Evolutionary conservation across 768 basidiomycete species (phyloP), one percentile per base, ranked within the genome.

Genomic region (Podaxis sp.): DNA sequence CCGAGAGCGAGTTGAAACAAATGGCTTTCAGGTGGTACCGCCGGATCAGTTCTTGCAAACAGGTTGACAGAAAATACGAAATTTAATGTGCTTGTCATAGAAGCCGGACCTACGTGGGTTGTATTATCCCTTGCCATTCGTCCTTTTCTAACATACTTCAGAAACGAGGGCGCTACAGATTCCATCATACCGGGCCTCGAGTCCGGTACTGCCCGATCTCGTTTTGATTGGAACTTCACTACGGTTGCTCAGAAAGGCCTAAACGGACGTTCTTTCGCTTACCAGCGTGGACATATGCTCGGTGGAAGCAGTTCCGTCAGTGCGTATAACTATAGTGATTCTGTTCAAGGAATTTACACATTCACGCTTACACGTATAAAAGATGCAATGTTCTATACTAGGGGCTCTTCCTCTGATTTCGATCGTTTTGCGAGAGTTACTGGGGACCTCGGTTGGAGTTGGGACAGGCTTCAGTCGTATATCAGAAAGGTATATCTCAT

Each of bases 171-270:
- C 26, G 65, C 65, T 13, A 57, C 63, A 24, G 61, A 61, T 38
- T 65, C 67, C 3, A 61, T 59, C 8, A 65, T 72, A 6, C 73
- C 74, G 6, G 38, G 64, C 7, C 53, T 62, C 9, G 42, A 54
- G 48, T n/a, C 7, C n/a, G 46, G 46, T 2, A 62, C 61, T 36
- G 61, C 53, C 19, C 42, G 28, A 19, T 55, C 53, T 36, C 44
- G 13, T 7, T 52, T 62, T 15, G 61, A 75, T 57, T 78, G 76
- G 76, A 76, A 76, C 49, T 76, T 66, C 56, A 74, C 71, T 17
- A 72, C 71, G 1, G 64, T 59, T 11, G 71, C 74, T 7, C 75
- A 76, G 54, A 24, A 52, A 1, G 72, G 69, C 9, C 64, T 77
- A 0, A 65, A 68, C 55, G 67, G 67, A 36, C 71, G 73, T 1